Percentiles rank a stretch among this genome's conserved stretches.
Conservation (phyloP, 805 yeast genomes). For the Scheffersomyces amazonensis region DNA sequence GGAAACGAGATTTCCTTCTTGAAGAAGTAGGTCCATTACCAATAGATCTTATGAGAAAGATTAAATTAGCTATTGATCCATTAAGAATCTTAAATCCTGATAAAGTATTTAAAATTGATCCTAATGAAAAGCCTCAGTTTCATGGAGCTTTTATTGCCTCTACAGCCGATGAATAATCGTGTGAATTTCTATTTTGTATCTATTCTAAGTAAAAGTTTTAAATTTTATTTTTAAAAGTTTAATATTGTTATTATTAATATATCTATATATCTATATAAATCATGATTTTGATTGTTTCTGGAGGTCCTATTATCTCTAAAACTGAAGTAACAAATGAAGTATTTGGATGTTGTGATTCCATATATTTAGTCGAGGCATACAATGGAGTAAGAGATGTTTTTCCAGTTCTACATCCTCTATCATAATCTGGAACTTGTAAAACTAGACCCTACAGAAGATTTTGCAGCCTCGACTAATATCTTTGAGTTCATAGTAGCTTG, state of each 20-base stretch:
- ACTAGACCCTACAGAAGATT: neutral
- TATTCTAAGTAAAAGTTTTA: no score
- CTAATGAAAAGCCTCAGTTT: slow-evolving; percentile 24
- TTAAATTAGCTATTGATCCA: slow-evolving; percentile 71
- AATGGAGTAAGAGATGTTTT: slow-evolving; percentile 31
- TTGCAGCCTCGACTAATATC: neutral
- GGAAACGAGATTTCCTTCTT: slow-evolving; percentile 60
- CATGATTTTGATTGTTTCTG: no score
- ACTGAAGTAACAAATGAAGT: slow-evolving; percentile 61
- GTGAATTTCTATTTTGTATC: no score
- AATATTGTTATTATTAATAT: no score
- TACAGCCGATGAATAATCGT: no score
- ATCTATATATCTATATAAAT: no score
- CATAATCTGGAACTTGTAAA: slow-evolving; percentile 27
- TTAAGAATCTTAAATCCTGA: slow-evolving; percentile 71
- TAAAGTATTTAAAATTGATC: slow-evolving; percentile 70
- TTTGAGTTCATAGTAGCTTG: no score
- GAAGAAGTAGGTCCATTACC: slow-evolving; percentile 66
- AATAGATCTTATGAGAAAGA: slow-evolving; percentile 65
- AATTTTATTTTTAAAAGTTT: no score
- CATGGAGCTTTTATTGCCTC: slow-evolving; percentile 1
- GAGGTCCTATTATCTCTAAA: no score
- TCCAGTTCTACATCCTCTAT: slow-evolving; percentile 37
- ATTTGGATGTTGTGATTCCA: slow-evolving; percentile 34
- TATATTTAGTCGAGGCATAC: slow-evolving; percentile 27